A percentile compares a stretch with the other conserved stretches of the same genome.
Evolutionary conservation across 495 filamentous ascomycete species (phyloP).

Genomic region (Penicillium verhagenii): DNA sequence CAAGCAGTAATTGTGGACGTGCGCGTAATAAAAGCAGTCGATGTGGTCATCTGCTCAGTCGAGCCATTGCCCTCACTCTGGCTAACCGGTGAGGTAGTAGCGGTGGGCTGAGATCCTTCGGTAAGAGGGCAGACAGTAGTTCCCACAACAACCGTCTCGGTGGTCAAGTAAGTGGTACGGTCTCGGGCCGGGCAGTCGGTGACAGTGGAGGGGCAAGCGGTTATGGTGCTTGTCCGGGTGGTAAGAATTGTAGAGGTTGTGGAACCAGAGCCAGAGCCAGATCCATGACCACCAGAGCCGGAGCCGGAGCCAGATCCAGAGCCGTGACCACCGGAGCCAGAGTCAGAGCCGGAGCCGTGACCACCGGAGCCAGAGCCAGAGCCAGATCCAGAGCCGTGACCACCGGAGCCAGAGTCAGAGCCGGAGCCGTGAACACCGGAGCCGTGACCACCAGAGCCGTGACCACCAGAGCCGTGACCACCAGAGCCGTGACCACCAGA

Average conservation of each 20-base stretch:
- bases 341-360: background rate
- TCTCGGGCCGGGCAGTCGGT: conserved; percentile 21
- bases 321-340: background rate
- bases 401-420: background rate
- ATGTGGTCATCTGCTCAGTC: conserved; percentile 4
- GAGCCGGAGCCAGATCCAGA: background rate
- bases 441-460: background rate
- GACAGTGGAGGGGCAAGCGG: conserved; percentile 27
- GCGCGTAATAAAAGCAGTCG: conserved; percentile 15
- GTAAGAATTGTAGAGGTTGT: conserved; percentile 35
- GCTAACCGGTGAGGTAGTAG: background rate
- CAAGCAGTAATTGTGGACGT: conserved; percentile 17
- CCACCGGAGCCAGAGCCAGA: background rate
- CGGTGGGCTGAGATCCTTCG: conserved; percentile 4
- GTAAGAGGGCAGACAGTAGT: conserved; percentile 12
- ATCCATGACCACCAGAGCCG: background rate
- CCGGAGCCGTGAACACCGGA: background rate
- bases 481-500: background rate
- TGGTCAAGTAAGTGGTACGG: conserved; percentile 1
- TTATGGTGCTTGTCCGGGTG: conserved; percentile 29
- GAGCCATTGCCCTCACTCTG: conserved; percentile 1
- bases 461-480: background rate
- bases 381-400: background rate
- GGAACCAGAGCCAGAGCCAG: background rate
- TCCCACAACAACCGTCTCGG: conserved; percentile 3